These are phyloP conservation scores for Eucalyptus regnans DNA, from an alignment of 345 rosid species.

Conservation along the genomic window DNA sequence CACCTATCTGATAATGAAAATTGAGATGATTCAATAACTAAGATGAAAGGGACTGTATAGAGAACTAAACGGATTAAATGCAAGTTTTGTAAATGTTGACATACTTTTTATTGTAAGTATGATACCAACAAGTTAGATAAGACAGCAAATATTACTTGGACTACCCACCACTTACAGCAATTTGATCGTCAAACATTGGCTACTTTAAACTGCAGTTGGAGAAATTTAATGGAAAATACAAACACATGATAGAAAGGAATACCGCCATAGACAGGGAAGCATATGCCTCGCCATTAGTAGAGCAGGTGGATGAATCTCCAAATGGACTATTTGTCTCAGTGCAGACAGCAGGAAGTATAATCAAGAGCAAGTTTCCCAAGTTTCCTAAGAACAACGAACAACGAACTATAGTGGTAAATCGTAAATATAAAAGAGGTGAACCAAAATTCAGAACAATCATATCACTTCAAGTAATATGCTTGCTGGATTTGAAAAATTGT, in stretches of 20 bases:
- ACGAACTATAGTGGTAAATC: not conserved
- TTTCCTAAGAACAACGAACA: not conserved
- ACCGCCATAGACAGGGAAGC: constrained; percentile 13
- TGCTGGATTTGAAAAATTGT: not conserved
- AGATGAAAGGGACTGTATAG: not conserved
- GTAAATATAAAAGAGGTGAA: not conserved
- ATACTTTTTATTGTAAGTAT: not conserved
- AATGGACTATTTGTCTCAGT: constrained; percentile 4
- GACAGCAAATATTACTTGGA: not conserved
- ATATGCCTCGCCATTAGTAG: constrained; percentile 4
- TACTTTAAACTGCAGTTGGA: not conserved
- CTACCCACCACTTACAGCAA: not conserved
- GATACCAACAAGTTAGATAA: not conserved
- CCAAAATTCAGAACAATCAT: not conserved
- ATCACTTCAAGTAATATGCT: not conserved
- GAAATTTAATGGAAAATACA: not conserved
- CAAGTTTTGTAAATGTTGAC: not conserved
- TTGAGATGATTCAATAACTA: not conserved
- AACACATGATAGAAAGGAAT: not conserved
- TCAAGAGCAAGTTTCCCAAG: constrained; percentile 4
- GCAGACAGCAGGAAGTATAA: constrained; percentile 7
- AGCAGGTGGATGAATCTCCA: constrained; percentile 6
- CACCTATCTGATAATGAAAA: not conserved
- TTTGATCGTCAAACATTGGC: not conserved
- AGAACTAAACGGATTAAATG: not conserved